Conservation (phyloP, 2,329 filamentous ascomycete genomes). For the Talaromyces sp. region DNA sequence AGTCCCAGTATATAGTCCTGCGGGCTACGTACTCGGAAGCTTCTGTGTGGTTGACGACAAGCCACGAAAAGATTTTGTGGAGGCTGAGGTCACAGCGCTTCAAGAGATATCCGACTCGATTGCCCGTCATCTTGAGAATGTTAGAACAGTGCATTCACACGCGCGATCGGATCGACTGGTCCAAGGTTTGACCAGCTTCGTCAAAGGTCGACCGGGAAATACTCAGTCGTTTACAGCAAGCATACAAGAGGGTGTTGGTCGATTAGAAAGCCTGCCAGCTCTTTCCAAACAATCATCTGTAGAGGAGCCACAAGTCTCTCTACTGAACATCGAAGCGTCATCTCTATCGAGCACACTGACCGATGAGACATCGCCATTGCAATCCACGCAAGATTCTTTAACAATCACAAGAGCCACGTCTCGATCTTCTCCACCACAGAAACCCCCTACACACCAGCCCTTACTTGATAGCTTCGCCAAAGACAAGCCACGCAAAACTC, state of each 20-base stretch:
- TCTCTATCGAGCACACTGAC: not conserved
- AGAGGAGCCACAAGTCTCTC: not conserved
- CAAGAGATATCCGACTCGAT: conserved; percentile 56
- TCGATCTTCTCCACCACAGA: not conserved
- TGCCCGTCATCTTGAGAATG: conserved; percentile 58
- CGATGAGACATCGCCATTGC: not conserved
- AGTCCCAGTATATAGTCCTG: conserved; percentile 58
- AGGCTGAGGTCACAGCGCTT: conserved; percentile 44
- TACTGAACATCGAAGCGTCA: not conserved
- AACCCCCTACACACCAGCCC: not conserved
- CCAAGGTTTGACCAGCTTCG: conserved; percentile 51
- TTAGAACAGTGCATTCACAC: conserved; percentile 52
- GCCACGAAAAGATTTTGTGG: conserved; percentile 45
- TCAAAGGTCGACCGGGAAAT: conserved; percentile 37
- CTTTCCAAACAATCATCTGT: not conserved
- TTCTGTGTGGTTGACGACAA: conserved; percentile 59
- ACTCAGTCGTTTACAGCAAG: not conserved
- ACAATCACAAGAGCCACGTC: conserved; percentile 7
- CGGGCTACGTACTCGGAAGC: conserved; percentile 55
- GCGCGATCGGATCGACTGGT: conserved; percentile 56
- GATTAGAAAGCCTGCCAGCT: not conserved
- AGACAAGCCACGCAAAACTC: not conserved
- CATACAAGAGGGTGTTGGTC: not conserved
- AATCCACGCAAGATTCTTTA: not conserved
- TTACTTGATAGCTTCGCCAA: not conserved